Conservation (phyloP, 108 stramenopile genomes). For the Nitzschia sp. region DNA sequence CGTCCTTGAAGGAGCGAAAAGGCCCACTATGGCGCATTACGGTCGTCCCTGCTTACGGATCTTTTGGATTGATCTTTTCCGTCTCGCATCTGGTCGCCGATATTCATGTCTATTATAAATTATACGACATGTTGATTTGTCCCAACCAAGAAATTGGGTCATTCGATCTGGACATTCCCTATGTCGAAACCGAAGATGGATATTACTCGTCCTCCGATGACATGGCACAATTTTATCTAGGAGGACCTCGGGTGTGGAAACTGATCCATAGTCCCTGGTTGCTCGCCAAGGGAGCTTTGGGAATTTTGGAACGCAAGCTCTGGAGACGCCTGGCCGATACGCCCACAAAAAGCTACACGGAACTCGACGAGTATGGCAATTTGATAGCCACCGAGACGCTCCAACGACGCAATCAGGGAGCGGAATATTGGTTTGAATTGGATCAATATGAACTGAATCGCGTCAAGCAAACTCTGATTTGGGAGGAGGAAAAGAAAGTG, state of each 20-base stretch:
- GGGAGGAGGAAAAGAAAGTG: neutral
- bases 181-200: neutral
- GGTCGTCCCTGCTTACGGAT: neutral
- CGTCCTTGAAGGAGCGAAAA: neutral
- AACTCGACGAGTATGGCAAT: neutral
- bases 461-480: neutral
- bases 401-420: neutral
- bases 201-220: neutral
- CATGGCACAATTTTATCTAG: neutral
- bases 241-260: constrained; percentile 5
- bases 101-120: constrained; percentile 2
- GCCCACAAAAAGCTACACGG: neutral
- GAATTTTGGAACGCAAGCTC: neutral
- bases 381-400: neutral
- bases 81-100: neutral
- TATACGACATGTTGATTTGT: neutral
- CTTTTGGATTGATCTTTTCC: neutral
- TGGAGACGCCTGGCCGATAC: neutral
- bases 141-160: neutral
- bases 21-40: neutral
- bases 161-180: neutral
- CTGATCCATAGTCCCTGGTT: constrained; percentile 5
- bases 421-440: neutral
- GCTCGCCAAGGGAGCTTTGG: neutral
- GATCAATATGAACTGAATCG: neutral